phyloP scores from a whole-genome alignment of 2,329 filamentous ascomycete genomes.

The Magnaporthiopsis poae region DNA sequence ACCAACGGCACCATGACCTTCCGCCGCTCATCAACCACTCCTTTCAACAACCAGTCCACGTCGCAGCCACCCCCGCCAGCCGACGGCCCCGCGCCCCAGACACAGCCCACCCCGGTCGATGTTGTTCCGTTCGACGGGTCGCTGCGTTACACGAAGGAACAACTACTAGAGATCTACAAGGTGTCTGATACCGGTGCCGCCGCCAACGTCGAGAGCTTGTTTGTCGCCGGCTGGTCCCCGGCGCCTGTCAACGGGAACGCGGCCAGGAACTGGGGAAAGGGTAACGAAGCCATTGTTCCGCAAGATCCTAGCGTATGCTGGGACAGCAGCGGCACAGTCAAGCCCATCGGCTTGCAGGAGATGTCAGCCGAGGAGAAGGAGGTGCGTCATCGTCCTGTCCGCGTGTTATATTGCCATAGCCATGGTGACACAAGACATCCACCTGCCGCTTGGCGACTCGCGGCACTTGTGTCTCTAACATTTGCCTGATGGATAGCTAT shows the following conservation, averaged over 20 bases:
- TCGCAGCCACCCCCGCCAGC: constrained; percentile 12
- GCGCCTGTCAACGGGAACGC: constrained; percentile 55
- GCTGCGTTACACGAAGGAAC: constrained; percentile 65
- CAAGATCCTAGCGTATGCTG: constrained; percentile 88
- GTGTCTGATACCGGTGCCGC: constrained; percentile 34
- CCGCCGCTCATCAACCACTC: constrained; percentile 52
- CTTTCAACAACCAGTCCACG: constrained; percentile 25
- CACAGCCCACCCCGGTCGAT: constrained; percentile 23
- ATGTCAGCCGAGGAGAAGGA: constrained; percentile 56
- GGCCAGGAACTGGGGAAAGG: constrained; percentile 65
- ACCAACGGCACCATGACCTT: constrained; percentile 56
- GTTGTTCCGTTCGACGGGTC: constrained; percentile 36
- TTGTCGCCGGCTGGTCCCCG: constrained; percentile 70
- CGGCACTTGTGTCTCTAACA: background rate
- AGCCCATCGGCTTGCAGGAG: constrained; percentile 62
- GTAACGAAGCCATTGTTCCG: constrained; percentile 60
- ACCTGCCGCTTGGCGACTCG: constrained; percentile 12
- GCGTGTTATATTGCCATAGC: background rate
- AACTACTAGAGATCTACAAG: constrained; percentile 66
- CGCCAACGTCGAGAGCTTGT: constrained; percentile 57
- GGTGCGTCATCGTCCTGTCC: constrained; percentile 27
- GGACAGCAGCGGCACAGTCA: constrained; percentile 61
- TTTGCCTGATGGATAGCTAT: constrained; percentile 45
- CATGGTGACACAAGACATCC: background rate
- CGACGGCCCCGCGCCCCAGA: constrained; percentile 15